Evolutionary conservation across 2,329 filamentous ascomycete species (phyloP), one percentile per base, ranked within the genome.

Genomic region (Botrytis paeoniae): DNA sequence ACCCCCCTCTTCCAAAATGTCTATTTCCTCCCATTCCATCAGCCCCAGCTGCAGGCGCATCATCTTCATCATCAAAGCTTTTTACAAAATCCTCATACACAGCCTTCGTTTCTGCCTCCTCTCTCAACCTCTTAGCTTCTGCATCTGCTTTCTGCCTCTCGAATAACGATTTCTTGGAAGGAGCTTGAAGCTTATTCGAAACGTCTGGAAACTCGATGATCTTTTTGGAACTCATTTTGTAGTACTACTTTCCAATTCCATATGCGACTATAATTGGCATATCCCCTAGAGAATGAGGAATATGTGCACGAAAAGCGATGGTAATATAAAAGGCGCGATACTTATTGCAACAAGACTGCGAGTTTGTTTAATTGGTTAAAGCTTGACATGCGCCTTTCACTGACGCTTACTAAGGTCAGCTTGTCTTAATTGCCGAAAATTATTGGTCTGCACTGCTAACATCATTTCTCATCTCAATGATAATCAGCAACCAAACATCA

Each of bases 1-100:
- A 57, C 6, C 71, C 72, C 60, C 74, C 74, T 48, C 74, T 75
- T 61, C 77, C 75, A 70, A 45, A 64, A 25, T 63, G 37, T 48
- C 76, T 76, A 75, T 79, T 78, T 25, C 78, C 78, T 65, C 37
- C 72, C 71, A 73, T 65, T 14, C 64, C 57, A 66, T 35, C 64
- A n/a, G 20, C 25, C 71, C 75, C 62, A 76, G 73, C 75, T 48
- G 74, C 74, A 72, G 70, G 73, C 14, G 78, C 79, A 37, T 83
- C 80, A 73, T 88, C 87, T 54, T 86, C 89, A 59, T 86, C 85
- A 39, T 90, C 90, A 78, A 93, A 93, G 72, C 88, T 94, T 82
- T 95, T 95, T 73, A 96, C 89, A 77, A 97, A 97, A 76, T 95
- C 93, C 78, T 94, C 90, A 81, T 95, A 93, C 0, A 94, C 93